Evolutionary conservation across 768 basidiomycete genomes (phyloP).

Genomic region (Sporobolomyces pararoseus): DNA sequence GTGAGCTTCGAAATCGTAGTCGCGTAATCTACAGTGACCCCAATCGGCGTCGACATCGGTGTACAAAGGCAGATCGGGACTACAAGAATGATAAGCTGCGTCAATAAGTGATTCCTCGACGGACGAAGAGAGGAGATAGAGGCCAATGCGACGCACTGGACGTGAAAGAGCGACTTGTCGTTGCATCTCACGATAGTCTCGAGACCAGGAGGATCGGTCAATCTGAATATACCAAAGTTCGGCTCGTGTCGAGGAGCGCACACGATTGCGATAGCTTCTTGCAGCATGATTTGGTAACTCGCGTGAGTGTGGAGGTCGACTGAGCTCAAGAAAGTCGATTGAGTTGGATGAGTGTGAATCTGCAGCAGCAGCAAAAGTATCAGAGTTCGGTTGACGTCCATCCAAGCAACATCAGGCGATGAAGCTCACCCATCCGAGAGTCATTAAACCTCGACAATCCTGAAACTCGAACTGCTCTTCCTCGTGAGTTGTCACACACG

Average conservation of each 20-base stretch:
- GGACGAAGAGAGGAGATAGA: background rate
- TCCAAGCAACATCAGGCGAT: too few relatives aligned
- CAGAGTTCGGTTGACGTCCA: background rate
- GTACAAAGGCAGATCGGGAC: conserved; percentile 36
- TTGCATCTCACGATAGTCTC: conserved; percentile 65
- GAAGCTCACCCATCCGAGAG: conserved; percentile 82
- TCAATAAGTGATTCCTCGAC: background rate
- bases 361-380: conserved; percentile 46
- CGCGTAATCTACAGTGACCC: conserved; percentile 71
- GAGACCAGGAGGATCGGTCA: conserved; percentile 82
- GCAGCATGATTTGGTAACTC: conserved; percentile 81
- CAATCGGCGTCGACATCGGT: conserved; percentile 66
- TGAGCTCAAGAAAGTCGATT: conserved; percentile 92
- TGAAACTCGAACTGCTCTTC: conserved; percentile 81
- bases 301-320: conserved; percentile 89
- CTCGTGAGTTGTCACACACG: conserved; percentile 88
- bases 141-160: conserved; percentile 69
- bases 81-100: background rate
- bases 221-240: conserved; percentile 55
- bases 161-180: conserved; percentile 75
- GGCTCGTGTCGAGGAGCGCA: conserved; percentile 77
- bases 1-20: conserved; percentile 74
- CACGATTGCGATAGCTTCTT: conserved; percentile 88
- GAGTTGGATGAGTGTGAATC: conserved; percentile 91
- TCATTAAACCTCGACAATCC: conserved; percentile 72